Conservation (phyloP, 1,284 basidiomycete genomes). For the Caloboletus firmus region DNA sequence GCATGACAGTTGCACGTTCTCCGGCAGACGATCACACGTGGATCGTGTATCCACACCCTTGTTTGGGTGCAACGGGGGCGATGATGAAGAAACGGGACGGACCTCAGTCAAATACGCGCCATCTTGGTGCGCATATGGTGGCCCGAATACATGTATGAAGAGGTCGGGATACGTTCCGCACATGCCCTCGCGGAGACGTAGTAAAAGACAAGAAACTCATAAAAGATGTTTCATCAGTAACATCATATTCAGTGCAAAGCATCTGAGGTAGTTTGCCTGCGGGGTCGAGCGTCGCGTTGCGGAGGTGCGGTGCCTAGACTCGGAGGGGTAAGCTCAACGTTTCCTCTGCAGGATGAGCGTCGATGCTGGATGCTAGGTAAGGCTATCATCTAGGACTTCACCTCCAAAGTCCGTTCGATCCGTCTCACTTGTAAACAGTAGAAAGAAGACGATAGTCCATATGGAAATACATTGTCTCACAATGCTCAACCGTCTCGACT, state of each 20-base stretch:
- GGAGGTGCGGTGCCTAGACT: background rate
- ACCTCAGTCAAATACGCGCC: background rate
- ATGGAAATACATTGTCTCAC: constrained; percentile 10
- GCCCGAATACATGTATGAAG: constrained; percentile 15
- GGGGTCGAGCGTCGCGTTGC: constrained; percentile 9
- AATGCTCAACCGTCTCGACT: constrained; percentile 24
- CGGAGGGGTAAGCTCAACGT: background rate
- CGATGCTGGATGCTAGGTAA: constrained; percentile 6
- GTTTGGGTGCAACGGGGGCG: background rate
- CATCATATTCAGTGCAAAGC: constrained; percentile 5
- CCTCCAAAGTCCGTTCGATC: background rate
- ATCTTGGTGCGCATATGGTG: constrained; percentile 18
- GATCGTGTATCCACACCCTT: background rate
- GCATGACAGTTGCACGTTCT: background rate
- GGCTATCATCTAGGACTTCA: background rate
- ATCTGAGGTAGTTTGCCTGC: background rate
- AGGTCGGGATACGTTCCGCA: constrained; percentile 8
- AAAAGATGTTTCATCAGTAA: background rate
- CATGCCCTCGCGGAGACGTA: background rate
- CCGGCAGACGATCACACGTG: constrained; percentile 8
- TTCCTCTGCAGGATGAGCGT: constrained; percentile 4
- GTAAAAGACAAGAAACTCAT: constrained; percentile 11
- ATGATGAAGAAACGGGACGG: background rate
- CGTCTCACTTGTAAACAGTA: constrained; percentile 15
- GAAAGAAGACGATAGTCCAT: background rate